Percentiles rank a stretch among this genome's conserved stretches.
Evolutionary conservation across 164 flowering plant genomes (phyloP).

Genomic region (Piper longum): DNA sequence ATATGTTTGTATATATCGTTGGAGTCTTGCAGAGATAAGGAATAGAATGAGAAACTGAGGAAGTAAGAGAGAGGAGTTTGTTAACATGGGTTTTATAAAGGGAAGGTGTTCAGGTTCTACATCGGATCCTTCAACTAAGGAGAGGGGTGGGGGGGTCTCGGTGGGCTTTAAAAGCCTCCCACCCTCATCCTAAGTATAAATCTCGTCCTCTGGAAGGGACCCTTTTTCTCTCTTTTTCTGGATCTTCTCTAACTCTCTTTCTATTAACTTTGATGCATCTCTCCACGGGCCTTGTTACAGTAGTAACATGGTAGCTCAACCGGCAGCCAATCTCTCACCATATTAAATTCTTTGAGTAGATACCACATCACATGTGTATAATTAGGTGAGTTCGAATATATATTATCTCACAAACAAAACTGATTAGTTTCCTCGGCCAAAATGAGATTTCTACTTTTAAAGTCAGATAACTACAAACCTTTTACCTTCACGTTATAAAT

Average conservation of each 20-base stretch:
- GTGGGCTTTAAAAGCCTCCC: conserved; percentile 8
- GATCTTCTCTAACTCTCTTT: conserved; percentile 5
- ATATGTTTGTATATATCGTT: too few species aligned
- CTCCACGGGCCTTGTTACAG: conserved; percentile 14
- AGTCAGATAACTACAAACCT: too few species aligned
- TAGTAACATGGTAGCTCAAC: neutral
- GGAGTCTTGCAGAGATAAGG: too few species aligned
- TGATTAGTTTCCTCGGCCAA: neutral
- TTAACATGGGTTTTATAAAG: neutral
- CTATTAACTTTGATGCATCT: conserved; percentile 16
- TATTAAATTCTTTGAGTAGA: too few species aligned
- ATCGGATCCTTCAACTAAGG: conserved; percentile 11
- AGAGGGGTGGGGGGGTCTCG: neutral
- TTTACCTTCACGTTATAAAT: too few species aligned
- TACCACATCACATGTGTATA: too few species aligned
- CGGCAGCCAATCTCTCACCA: neutral
- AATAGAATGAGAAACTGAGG: neutral
- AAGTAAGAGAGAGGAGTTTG: neutral
- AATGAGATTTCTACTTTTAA: neutral
- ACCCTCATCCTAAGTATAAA: conserved; percentile 16
- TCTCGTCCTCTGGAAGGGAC: neutral
- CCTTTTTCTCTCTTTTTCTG: neutral
- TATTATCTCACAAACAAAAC: too few species aligned
- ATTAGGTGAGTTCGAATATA: too few species aligned
- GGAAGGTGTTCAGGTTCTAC: conserved; percentile 2